These are phyloP conservation scores for Biscogniauxia marginata DNA, from an alignment of 2,329 filamentous ascomycete species.

Conservation along the genomic window DNA sequence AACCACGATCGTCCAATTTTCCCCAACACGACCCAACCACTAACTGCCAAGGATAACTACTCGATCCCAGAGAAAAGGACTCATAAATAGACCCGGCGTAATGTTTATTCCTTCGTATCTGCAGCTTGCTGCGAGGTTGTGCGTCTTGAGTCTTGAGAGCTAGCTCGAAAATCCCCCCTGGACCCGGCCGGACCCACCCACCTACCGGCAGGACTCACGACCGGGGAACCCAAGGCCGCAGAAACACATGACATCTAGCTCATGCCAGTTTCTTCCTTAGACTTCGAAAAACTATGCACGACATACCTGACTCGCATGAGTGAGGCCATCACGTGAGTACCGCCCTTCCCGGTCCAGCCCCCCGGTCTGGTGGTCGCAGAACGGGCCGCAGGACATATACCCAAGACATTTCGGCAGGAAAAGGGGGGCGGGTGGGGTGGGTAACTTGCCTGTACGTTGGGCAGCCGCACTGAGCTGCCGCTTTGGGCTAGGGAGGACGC, in stretches of 20 bases:
- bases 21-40: too few relatives aligned
- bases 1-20: too few relatives aligned
- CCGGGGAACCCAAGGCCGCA: background rate
- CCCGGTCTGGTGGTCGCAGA: constrained; percentile 4
- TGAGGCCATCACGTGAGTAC: constrained; percentile 19
- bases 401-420: background rate
- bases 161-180: too few relatives aligned
- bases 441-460: background rate
- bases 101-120: too few relatives aligned
- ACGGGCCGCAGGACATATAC: constrained; percentile 10
- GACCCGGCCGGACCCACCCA: background rate
- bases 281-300: constrained; percentile 17
- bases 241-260: constrained; percentile 17
- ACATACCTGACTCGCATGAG: constrained; percentile 24
- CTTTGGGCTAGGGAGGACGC: background rate
- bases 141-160: too few relatives aligned
- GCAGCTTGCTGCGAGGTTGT: too few relatives aligned
- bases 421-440: background rate
- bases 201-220: background rate
- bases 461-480: background rate
- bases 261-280: constrained; percentile 10
- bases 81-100: too few relatives aligned
- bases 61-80: too few relatives aligned
- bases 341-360: constrained; percentile 3
- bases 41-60: too few relatives aligned